Base-by-base conservation (phyloP, 441 rosid genomes). In the Corymbia calophylla region DNA sequence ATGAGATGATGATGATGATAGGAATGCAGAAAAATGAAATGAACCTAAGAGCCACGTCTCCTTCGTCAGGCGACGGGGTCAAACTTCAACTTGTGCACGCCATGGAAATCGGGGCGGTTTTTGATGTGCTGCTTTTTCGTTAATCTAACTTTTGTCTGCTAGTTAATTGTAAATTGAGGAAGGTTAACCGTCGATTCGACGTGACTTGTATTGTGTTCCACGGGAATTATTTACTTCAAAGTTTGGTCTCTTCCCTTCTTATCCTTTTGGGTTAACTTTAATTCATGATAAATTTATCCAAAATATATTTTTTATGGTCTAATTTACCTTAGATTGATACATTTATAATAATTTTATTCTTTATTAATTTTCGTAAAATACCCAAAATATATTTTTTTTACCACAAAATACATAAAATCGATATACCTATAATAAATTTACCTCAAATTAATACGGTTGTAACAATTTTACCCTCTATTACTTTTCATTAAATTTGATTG, bases 1-100 rank as follows among this genome's bases (percentile, higher is more conserved):
- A 19, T 35, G 2, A 19, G 47, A 9, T 10, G 3, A 11, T 3
- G 39, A 4, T 2, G 39, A 35, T 39, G 6, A 3, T 70, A 35
- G 10, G 35, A 88, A 44, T 19, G 19, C 54, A 47, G 58, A 77
- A 70, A 88, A 32, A 17, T 17, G 44, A 14, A 21, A 58, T 29
- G 55, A 86, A 19, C 47, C 60, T 2, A 21, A 17, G 44, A 29
- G 7, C 47, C 56, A 82, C 89, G 89, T 82, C 87, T 88, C 53
- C 66, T 23, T 29, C 58, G 39, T 44, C 80, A 48, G 87, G 60
- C 35, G 87, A 82, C 80, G 87, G 87, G 47, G 87, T 88, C 89
- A 60, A 88, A 58, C 87, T 44, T 54, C 87, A 9, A 54, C 55
- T 39, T 49, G 3, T 13, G n/a, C 68, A 60, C 66, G 66, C 31